These are phyloP conservation scores for Daldinia caldariorum DNA, from an alignment of 495 filamentous ascomycete species.

Conservation along the genomic window DNA sequence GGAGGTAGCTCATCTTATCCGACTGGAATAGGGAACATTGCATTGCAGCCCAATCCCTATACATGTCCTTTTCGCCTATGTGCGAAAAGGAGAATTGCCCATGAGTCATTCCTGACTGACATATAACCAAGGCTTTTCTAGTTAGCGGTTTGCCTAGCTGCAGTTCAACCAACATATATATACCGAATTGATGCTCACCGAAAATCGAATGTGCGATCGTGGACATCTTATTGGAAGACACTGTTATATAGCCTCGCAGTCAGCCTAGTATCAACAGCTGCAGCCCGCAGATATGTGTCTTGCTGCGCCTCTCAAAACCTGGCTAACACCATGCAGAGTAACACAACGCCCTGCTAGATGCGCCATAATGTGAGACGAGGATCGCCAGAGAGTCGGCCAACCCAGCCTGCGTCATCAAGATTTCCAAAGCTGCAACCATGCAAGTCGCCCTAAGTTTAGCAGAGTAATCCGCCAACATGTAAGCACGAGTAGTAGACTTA, in stretches of 20 bases:
- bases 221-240: conserved; percentile 25
- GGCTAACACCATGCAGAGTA: conserved; percentile 16
- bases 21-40: not conserved
- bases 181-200: conserved; percentile 30
- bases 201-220: conserved; percentile 12
- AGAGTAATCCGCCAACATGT: not conserved
- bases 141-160: conserved; percentile 8
- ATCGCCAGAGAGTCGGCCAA: not conserved
- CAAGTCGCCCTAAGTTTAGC: not conserved
- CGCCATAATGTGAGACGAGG: conserved; percentile 5
- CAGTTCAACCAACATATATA: not conserved
- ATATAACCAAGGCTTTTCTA: conserved; percentile 2
- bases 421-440: not conserved
- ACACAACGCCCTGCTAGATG: conserved; percentile 9
- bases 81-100: not conserved
- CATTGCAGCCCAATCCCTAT: conserved; percentile 16
- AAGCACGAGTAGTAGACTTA: not conserved
- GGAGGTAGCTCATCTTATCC: conserved; percentile 7
- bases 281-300: conserved; percentile 8
- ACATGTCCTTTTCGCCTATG: not conserved
- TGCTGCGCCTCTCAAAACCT: conserved; percentile 35
- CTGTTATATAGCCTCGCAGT: conserved; percentile 24
- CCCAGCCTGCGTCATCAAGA: not conserved
- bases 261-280: conserved; percentile 21
- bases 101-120: not conserved